Evolutionary conservation across 2,329 filamentous ascomycete species (phyloP), one percentile per base, ranked within the genome.

Genomic region (Cyanodermella asteris): DNA sequence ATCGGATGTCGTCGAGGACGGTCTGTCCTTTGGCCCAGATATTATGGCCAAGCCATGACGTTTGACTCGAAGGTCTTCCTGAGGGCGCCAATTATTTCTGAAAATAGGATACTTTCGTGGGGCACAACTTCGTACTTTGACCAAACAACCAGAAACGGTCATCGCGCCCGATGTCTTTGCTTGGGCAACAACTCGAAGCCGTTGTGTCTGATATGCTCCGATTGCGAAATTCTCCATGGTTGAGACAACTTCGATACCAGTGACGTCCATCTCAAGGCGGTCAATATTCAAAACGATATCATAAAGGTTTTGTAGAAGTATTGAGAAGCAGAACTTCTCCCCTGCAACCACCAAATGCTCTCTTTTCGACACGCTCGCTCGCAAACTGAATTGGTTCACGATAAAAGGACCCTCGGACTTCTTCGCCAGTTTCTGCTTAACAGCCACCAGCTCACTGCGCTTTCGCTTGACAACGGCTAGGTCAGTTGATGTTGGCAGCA

Each of bases 241-340:
- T 1, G 73, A 70, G 27, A 72, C 64, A 29, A 93, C 77, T 2
- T 68, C 59, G 13, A 70, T 62, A 1, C 78, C 81, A 31, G 76
- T 67, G 7, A 70, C 65, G 32, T 80, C 70, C 5, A 97, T 53
- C 14, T 59, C 61, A 22, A 97, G 61, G 26, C 67, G 72, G 42
- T 94, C 81, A 17, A 97, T 70, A 27, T 91, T 78, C 4, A 97
- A 54, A 32, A 93, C 80, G 34, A 94, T 73, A 31, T 94, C 84
- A 37, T 81, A 93, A 0, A 82, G 80, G 38, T 97, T 97, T 42
- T 94, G 87, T 11, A 97, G 55, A 2, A 75, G 81, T 16, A 94
- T 61, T 36, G 65, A 64, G 46, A 93, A 91, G 4, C 63, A 68
- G 3, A 76, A 71, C 29, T 64, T 51, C 45, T 94, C 82, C 10